Percentiles rank a stretch among this genome's conserved stretches.
These are phyloP conservation scores for Hyparrhenia diplandra DNA, from an alignment of 176 grass and related monocot genomes.

Conservation along the genomic window DNA sequence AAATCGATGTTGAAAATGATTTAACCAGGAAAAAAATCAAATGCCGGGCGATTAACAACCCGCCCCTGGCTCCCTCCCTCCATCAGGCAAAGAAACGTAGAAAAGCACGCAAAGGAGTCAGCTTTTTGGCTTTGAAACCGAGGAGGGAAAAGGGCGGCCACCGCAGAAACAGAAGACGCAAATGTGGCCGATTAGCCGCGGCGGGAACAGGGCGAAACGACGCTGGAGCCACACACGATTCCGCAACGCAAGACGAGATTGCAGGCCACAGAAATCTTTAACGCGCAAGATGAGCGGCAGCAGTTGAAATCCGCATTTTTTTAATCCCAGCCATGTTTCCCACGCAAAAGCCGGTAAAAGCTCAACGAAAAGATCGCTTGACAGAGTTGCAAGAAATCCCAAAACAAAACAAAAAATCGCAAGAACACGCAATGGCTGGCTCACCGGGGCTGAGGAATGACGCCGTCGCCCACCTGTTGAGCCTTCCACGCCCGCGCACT, in stretches of 20 bases:
- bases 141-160: constrained; percentile 18
- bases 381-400: neutral
- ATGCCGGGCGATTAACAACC: constrained; percentile 25
- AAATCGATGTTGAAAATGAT: constrained; percentile 33
- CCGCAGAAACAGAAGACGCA: constrained; percentile 41
- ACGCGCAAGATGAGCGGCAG: neutral
- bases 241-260: no score
- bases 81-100: constrained; percentile 39
- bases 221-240: neutral
- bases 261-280: neutral
- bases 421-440: constrained; percentile 23
- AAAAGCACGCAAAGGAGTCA: constrained; percentile 64
- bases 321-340: neutral
- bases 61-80: neutral
- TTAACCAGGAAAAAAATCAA: constrained; percentile 24
- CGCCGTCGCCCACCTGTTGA: neutral
- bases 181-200: constrained; percentile 30
- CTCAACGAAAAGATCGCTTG: neutral
- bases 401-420: neutral
- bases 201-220: neutral
- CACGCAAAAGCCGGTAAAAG: neutral
- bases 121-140: constrained; percentile 58
- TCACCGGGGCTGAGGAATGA: neutral
- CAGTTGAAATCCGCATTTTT: neutral
- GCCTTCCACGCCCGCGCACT: neutral